These are phyloP conservation scores for Fragaria nilgerrensis DNA, from an alignment of 306 rosid species.

Conservation along the genomic window DNA sequence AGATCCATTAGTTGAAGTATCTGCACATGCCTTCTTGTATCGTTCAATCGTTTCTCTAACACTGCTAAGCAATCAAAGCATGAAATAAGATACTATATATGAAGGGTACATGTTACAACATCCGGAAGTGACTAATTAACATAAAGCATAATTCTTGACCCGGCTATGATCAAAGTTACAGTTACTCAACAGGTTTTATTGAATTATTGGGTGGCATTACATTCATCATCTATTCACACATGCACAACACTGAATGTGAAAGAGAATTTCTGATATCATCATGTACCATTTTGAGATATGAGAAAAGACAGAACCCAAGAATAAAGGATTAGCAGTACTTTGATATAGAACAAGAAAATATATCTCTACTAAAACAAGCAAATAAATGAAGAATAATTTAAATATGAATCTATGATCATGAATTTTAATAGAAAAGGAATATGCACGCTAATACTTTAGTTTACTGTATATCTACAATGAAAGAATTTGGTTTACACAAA, in stretches of 20 bases:
- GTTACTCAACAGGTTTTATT: not conserved
- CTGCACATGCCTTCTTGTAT: constrained; percentile 84
- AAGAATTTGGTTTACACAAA: not conserved
- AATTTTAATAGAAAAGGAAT: not conserved
- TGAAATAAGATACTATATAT: not conserved
- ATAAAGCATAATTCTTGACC: not conserved
- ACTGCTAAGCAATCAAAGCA: constrained; percentile 34
- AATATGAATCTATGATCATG: not conserved
- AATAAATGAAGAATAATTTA: not conserved
- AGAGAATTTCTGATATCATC: not conserved
- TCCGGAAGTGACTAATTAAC: not conserved
- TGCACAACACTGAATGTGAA: not conserved
- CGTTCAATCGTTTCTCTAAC: constrained; percentile 81
- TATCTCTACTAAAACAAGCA: not conserved
- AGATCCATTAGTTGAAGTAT: constrained; percentile 64
- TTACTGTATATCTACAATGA: not conserved
- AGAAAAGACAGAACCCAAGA: not conserved
- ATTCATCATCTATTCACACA: not conserved
- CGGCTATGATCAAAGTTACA: not conserved
- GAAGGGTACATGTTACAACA: not conserved
- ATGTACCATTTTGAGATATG: not conserved
- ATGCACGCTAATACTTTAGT: not conserved
- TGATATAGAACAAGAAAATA: not conserved
- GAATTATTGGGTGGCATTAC: not conserved
- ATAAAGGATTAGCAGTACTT: not conserved